A percentile compares a stretch with the other conserved stretches of the same genome.
These are phyloP conservation scores for Candida dajiaensis DNA, from an alignment of 805 yeast species.

Conservation along the genomic window DNA sequence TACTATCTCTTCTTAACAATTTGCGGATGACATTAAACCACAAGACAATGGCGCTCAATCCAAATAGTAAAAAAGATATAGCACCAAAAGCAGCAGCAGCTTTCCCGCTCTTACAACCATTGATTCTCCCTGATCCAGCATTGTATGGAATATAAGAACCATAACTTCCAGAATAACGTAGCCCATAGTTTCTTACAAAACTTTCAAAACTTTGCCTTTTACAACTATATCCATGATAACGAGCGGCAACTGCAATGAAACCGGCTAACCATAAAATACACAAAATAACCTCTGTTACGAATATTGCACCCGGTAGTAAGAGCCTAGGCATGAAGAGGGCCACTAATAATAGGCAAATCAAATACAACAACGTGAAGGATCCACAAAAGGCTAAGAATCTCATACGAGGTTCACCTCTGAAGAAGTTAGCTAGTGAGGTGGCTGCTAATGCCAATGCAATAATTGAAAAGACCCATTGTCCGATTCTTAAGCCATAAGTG, in stretches of 20 bases:
- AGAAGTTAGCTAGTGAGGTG: constrained; percentile 20
- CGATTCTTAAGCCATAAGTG: constrained; percentile 14
- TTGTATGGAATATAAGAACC: constrained; percentile 11
- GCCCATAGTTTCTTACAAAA: constrained; percentile 9
- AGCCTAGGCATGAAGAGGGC: constrained; percentile 15
- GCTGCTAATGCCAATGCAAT: constrained; percentile 27
- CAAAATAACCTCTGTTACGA: constrained; percentile 24
- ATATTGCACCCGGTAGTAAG: constrained; percentile 23
- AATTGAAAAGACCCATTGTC: constrained; percentile 24
- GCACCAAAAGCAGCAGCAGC: constrained; percentile 30
- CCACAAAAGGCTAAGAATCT: constrained; percentile 28
- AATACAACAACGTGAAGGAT: constrained; percentile 25
- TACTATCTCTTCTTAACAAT: constrained; percentile 1
- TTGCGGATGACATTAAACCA: constrained; percentile 24
- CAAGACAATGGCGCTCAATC: constrained; percentile 21
- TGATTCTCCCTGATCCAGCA: constrained; percentile 8
- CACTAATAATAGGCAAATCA: constrained; percentile 18
- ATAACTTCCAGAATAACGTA: constrained; percentile 9
- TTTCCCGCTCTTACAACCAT: constrained; percentile 26
- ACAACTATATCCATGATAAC: constrained; percentile 27
- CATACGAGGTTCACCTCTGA: constrained; percentile 23
- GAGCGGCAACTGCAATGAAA: constrained; percentile 29
- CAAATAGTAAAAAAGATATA: constrained; percentile 23
- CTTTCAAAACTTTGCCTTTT: constrained; percentile 8
- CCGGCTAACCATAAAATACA: constrained; percentile 28